Evolutionary conservation across 805 yeast genomes (phyloP).

Genomic region (Candida vaughaniae): DNA sequence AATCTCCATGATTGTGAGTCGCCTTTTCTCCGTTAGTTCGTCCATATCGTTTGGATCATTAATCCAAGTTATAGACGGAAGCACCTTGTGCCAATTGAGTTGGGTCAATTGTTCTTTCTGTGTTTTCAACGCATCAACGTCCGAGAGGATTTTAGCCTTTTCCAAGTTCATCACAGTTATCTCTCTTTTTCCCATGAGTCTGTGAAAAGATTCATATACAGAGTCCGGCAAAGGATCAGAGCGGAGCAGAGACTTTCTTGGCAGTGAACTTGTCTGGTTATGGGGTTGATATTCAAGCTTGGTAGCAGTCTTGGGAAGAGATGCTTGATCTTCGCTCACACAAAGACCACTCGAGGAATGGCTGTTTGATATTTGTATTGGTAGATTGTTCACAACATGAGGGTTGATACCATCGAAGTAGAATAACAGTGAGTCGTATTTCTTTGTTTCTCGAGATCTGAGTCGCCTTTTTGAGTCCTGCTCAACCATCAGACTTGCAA

Average conservation of each 20-base stretch:
- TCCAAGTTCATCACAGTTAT: constrained; percentile 57
- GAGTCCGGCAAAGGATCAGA: constrained; percentile 48
- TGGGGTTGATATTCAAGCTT: neutral
- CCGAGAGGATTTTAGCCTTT: constrained; percentile 49
- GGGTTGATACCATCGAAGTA: constrained; percentile 33
- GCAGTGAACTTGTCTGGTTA: constrained; percentile 7
- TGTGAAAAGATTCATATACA: constrained; percentile 48
- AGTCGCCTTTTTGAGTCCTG: constrained; percentile 17
- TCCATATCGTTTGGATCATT: constrained; percentile 44
- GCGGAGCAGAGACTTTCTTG: constrained; percentile 9
- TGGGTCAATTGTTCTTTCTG: constrained; percentile 39
- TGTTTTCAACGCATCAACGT: constrained; percentile 54
- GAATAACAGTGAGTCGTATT: constrained; percentile 20
- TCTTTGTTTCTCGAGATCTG: constrained; percentile 22
- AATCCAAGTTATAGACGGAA: constrained; percentile 50
- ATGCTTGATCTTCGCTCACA: no score
- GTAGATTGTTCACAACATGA: constrained; percentile 15
- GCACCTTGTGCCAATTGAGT: constrained; percentile 47
- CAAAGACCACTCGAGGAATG: no score
- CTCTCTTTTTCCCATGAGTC: constrained; percentile 64
- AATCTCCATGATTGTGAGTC: constrained; percentile 51
- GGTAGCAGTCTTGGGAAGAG: constrained; percentile 4
- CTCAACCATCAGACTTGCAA: no score
- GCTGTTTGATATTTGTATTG: constrained; percentile 18
- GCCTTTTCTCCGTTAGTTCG: constrained; percentile 54